Evolutionary conservation across 2,329 filamentous ascomycete genomes (phyloP).

Genomic region (Neofusicoccum umdonicola): DNA sequence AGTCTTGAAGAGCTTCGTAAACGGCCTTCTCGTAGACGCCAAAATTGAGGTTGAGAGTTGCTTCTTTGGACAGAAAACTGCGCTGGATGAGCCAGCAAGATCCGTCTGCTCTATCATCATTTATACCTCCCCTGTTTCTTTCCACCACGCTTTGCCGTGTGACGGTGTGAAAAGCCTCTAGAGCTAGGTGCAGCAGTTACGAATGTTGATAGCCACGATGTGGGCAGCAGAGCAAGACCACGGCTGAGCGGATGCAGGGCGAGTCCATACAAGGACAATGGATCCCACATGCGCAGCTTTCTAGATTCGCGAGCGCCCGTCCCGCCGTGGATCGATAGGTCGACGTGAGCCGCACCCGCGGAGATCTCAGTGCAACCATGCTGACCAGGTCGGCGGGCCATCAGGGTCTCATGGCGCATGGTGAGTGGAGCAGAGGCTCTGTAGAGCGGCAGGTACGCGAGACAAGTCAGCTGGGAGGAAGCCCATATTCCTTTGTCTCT

Average conservation of each 20-base stretch:
- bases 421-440: background rate
- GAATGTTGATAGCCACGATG: background rate
- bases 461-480: constrained; percentile 7
- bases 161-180: background rate
- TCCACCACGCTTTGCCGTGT: background rate
- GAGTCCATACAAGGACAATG: background rate
- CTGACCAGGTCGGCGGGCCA: background rate
- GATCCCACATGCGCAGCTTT: constrained; percentile 3
- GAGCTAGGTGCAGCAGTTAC: background rate
- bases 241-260: constrained; percentile 8
- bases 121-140: background rate
- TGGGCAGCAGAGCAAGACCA: background rate
- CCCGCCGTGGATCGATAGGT: constrained; percentile 13
- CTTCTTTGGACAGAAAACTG: background rate
- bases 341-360: background rate
- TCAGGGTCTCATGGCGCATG: background rate
- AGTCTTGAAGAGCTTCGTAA: background rate
- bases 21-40: background rate
- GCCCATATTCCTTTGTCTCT: constrained; percentile 10
- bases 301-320: constrained; percentile 12
- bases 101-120: background rate
- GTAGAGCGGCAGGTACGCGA: constrained; percentile 10
- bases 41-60: background rate
- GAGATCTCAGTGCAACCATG: background rate
- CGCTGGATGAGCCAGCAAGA: background rate